Conservation (phyloP, 805 yeast genomes). For the Teunomyces cretensis region DNA sequence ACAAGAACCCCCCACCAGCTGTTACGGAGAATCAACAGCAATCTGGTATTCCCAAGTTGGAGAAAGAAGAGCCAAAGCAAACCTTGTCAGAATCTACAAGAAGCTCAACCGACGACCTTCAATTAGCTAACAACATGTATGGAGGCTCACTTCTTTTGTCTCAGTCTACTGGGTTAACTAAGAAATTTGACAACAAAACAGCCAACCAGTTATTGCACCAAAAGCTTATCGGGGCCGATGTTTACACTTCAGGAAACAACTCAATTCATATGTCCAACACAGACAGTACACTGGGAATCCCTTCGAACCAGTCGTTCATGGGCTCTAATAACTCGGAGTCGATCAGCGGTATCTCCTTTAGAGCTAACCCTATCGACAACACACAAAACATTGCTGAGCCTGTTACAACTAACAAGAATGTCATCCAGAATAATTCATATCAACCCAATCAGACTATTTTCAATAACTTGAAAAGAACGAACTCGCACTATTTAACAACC, state of each 20-base stretch:
- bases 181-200: conserved; percentile 26
- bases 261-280: not conserved
- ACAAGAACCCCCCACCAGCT: not conserved
- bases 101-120: conserved; percentile 28
- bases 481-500: conserved; percentile 31
- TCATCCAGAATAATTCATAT: conserved; percentile 36
- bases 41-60: conserved; percentile 1
- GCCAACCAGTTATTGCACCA: conserved; percentile 8
- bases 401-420: conserved; percentile 30
- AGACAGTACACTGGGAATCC: conserved; percentile 4
- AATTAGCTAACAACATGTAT: conserved; percentile 27
- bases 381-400: conserved; percentile 26
- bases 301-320: conserved; percentile 8
- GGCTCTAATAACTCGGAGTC: conserved; percentile 16
- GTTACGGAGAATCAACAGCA: not conserved
- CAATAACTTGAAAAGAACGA: conserved; percentile 41
- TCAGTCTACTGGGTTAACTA: conserved; percentile 43
- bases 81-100: conserved; percentile 11
- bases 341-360: conserved; percentile 33
- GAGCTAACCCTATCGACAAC: conserved; percentile 26
- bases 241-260: conserved; percentile 3
- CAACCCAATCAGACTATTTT: conserved; percentile 44
- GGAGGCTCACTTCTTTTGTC: conserved; percentile 44
- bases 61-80: conserved; percentile 3
- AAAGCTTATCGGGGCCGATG: conserved; percentile 9